A percentile compares a stretch with the other conserved stretches of the same genome.
phyloP scores from a whole-genome alignment of 371 early-diverging fungal genomes.

The Mucor ambiguus region DNA sequence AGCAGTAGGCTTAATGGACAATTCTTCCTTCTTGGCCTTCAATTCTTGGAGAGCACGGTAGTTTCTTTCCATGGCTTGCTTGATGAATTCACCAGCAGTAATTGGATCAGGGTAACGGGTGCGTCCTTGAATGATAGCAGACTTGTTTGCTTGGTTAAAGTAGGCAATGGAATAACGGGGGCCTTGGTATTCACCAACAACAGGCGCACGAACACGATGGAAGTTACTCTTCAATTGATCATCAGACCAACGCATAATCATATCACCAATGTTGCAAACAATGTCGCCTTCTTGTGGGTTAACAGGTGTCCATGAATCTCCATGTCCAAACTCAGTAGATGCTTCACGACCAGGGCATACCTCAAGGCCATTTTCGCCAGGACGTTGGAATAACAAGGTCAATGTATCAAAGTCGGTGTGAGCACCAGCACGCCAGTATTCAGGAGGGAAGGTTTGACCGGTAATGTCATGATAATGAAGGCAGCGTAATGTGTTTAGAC shows the following conservation, averaged over 20 bases:
- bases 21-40: constrained; percentile 14
- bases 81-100: constrained; percentile 37
- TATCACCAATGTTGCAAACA: constrained; percentile 42
- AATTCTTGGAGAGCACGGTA: constrained; percentile 32
- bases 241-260: constrained; percentile 43
- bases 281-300: constrained; percentile 36
- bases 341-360: constrained; percentile 38
- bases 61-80: constrained; percentile 37
- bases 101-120: constrained; percentile 35
- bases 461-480: constrained; percentile 41
- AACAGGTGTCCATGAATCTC: constrained; percentile 35
- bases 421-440: constrained; percentile 44
- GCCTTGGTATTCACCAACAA: constrained; percentile 38
- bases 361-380: constrained; percentile 35
- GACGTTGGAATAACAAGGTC: constrained; percentile 35
- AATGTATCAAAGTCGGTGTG: constrained; percentile 41
- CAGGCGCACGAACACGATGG: constrained; percentile 37
- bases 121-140: constrained; percentile 39
- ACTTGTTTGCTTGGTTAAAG: constrained; percentile 39
- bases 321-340: constrained; percentile 35
- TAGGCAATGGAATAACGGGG: constrained; percentile 43
- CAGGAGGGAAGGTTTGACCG: constrained; percentile 32
- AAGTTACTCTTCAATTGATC: constrained; percentile 36
- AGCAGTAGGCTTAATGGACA: background rate
- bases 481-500: constrained; percentile 34